These are phyloP conservation scores for Naganishia onofrii DNA, from an alignment of 768 basidiomycete species.

Conservation along the genomic window DNA sequence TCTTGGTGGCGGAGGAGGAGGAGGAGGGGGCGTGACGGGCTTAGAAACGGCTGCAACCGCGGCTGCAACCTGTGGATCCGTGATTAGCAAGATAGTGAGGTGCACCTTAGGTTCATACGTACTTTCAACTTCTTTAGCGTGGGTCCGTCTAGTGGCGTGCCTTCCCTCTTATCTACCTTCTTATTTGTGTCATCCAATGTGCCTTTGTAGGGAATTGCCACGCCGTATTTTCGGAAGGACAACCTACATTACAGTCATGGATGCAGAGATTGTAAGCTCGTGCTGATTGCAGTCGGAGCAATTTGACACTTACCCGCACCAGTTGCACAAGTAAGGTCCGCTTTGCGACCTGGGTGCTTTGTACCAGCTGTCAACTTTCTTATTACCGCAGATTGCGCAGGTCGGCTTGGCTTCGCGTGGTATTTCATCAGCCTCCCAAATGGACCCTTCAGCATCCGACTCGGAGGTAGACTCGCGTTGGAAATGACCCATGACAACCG, in stretches of 20 bases:
- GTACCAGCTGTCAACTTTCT: conserved; percentile 81
- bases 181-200: conserved; percentile 51
- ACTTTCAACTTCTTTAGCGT: conserved; percentile 66
- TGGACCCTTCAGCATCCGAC: conserved; percentile 73
- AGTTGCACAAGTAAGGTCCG: conserved; percentile 75
- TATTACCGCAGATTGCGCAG: conserved; percentile 81
- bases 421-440: conserved; percentile 62
- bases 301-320: conserved; percentile 60
- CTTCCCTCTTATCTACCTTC: conserved; percentile 61
- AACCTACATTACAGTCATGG: conserved; percentile 45
- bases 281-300: neutral
- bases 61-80: neutral
- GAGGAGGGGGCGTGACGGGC: conserved; percentile 64
- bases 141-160: conserved; percentile 60
- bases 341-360: conserved; percentile 83
- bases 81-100: neutral
- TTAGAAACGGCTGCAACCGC: conserved; percentile 41
- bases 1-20: conserved; percentile 50
- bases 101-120: conserved; percentile 17
- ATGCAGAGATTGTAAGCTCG: too few species aligned
- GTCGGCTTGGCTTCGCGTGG: conserved; percentile 55
- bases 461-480: conserved; percentile 29
- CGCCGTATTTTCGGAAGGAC: conserved; percentile 90
- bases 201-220: conserved; percentile 55
- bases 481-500: conserved; percentile 25